Evolutionary conservation across 768 basidiomycete genomes (phyloP).

Genomic region (Kwoniella bestiolae): DNA sequence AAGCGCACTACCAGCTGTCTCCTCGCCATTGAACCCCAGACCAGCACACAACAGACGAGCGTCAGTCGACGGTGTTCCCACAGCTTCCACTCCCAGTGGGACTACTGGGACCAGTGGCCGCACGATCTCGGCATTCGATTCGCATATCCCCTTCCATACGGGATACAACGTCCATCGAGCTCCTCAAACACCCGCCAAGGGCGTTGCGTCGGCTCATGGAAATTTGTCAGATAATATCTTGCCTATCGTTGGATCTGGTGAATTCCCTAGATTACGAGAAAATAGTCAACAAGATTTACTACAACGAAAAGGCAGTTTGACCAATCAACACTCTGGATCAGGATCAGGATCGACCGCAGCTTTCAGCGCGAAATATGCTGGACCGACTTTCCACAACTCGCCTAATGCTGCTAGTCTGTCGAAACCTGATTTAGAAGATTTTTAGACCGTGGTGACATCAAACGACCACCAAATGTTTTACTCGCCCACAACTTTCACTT

Average conservation of each 20-base stretch:
- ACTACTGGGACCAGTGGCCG: neutral
- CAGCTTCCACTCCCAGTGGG: neutral
- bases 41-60: conserved; percentile 24
- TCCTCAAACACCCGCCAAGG: conserved; percentile 45
- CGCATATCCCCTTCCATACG: conserved; percentile 35
- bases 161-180: conserved; percentile 46
- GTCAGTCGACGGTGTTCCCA: conserved; percentile 17
- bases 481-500: neutral
- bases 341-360: neutral
- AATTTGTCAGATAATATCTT: conserved; percentile 24
- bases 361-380: conserved; percentile 38
- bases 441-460: conserved; percentile 13
- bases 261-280: conserved; percentile 39
- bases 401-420: conserved; percentile 40
- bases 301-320: neutral
- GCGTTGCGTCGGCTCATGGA: conserved; percentile 13
- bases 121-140: conserved; percentile 30
- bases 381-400: conserved; percentile 50
- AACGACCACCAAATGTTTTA: neutral
- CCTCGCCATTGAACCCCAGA: conserved; percentile 33
- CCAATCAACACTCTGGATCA: neutral
- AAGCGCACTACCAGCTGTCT: conserved; percentile 11
- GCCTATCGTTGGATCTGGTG: conserved; percentile 35
- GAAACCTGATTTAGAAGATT: conserved; percentile 50
- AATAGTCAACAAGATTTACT: neutral